A percentile compares a stretch with the other conserved stretches of the same genome.
Conservation (phyloP, 495 filamentous ascomycete species). For the Penicillium daleae region DNA sequence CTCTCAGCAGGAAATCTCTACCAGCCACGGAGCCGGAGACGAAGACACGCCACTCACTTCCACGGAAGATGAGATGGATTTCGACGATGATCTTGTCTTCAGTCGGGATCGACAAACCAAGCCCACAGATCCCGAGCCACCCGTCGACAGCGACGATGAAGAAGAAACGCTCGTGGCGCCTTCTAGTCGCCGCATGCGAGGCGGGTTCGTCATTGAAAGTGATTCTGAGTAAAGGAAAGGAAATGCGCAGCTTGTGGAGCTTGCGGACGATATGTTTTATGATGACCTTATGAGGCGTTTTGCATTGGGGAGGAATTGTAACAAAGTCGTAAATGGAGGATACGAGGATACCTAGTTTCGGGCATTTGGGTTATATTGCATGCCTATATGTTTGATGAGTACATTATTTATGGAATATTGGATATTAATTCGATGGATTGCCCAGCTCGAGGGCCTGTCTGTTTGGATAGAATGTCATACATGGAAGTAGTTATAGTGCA, state of each 20-base stretch:
- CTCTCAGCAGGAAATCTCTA: conserved; percentile 25
- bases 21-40: conserved; percentile 26
- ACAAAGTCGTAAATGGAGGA: conserved; percentile 8
- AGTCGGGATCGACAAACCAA: conserved; percentile 32
- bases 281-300: conserved; percentile 41
- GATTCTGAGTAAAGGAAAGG: conserved; percentile 50
- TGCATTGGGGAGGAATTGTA: conserved; percentile 17
- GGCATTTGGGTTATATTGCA: conserved; percentile 7
- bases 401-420: neutral
- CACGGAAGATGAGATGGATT: conserved; percentile 41
- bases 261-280: conserved; percentile 17
- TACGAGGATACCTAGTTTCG: conserved; percentile 15
- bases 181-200: conserved; percentile 44
- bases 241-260: too few relatives aligned
- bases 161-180: conserved; percentile 41
- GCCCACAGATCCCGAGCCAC: conserved; percentile 4
- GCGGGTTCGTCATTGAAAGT: conserved; percentile 55
- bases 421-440: neutral
- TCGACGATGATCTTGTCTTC: conserved; percentile 46
- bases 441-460: too few relatives aligned
- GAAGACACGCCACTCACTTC: conserved; percentile 37
- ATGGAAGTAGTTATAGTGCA: too few relatives aligned
- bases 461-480: too few relatives aligned
- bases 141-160: conserved; percentile 26
- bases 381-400: neutral